Conservation (phyloP, 2,329 filamentous ascomycete genomes). For the Talaromyces sp. region DNA sequence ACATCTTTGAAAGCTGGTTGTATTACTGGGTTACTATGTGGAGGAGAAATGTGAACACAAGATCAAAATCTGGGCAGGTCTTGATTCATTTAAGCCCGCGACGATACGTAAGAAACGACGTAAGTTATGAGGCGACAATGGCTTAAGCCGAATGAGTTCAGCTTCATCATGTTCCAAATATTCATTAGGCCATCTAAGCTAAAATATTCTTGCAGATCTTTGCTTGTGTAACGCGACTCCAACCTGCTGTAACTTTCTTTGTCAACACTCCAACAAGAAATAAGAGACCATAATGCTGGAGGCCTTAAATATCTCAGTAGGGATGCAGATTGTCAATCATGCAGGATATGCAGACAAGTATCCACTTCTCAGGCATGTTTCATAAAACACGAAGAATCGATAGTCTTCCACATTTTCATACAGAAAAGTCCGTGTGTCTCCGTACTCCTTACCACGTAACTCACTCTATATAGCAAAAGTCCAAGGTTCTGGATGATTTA, state of each 20-base stretch:
- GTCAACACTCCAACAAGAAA: not conserved
- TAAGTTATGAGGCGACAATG: not conserved
- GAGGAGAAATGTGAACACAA: not conserved
- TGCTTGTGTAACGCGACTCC: not conserved
- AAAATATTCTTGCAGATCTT: no score
- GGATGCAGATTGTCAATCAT: not conserved
- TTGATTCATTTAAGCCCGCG: not conserved
- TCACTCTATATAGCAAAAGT: not conserved
- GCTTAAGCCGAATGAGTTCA: not conserved
- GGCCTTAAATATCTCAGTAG: no score
- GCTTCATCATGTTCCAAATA: no score
- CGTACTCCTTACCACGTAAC: not conserved
- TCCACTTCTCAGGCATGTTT: not conserved
- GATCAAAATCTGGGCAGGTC: not conserved
- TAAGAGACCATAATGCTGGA: not conserved
- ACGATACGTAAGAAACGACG: not conserved
- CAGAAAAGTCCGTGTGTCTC: not conserved
- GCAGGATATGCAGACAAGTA: not conserved
- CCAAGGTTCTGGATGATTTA: not conserved
- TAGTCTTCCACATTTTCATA: not conserved
- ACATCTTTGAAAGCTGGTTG: not conserved
- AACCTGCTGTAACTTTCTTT: not conserved
- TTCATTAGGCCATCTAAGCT: no score
- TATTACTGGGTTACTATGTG: not conserved
- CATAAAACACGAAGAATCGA: not conserved